phyloP scores from a whole-genome alignment of 2,329 filamentous ascomycete species.

The Fusarium pseudograminearum region DNA sequence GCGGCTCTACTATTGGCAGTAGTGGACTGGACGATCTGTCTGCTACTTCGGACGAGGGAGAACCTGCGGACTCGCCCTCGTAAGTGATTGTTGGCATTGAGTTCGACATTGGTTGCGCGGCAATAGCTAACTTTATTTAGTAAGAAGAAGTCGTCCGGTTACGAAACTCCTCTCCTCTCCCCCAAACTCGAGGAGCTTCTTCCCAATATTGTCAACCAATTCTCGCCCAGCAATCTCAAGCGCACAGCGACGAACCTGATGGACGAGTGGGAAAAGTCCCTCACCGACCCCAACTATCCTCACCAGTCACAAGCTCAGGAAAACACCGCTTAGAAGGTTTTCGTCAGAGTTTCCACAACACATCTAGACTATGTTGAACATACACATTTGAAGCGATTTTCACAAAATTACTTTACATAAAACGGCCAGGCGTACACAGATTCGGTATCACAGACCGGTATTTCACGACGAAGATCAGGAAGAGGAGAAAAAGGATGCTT shows the following conservation, averaged over 20 bases:
- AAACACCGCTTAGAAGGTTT: conserved; percentile 46
- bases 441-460: conserved; percentile 42
- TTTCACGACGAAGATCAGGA: conserved; percentile 35
- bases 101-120: background rate
- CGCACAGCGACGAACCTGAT: conserved; percentile 87
- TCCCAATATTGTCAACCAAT: conserved; percentile 77
- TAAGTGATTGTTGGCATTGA: conserved; percentile 54
- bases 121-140: conserved; percentile 42
- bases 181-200: conserved; percentile 67
- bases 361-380: conserved; percentile 39
- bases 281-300: conserved; percentile 49
- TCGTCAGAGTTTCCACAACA: conserved; percentile 17
- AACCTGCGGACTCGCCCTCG: conserved; percentile 61
- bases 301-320: conserved; percentile 50
- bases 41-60: conserved; percentile 60
- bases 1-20: conserved; percentile 67
- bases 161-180: conserved; percentile 52
- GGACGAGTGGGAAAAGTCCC: conserved; percentile 86
- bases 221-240: conserved; percentile 81
- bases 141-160: conserved; percentile 50
- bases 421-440: conserved; percentile 27
- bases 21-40: conserved; percentile 58
- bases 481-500: conserved; percentile 24
- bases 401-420: conserved; percentile 29
- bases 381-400: conserved; percentile 37